phyloP scores from a whole-genome alignment of 192 early-diverging fungal species.

The Dissophora ornata region DNA sequence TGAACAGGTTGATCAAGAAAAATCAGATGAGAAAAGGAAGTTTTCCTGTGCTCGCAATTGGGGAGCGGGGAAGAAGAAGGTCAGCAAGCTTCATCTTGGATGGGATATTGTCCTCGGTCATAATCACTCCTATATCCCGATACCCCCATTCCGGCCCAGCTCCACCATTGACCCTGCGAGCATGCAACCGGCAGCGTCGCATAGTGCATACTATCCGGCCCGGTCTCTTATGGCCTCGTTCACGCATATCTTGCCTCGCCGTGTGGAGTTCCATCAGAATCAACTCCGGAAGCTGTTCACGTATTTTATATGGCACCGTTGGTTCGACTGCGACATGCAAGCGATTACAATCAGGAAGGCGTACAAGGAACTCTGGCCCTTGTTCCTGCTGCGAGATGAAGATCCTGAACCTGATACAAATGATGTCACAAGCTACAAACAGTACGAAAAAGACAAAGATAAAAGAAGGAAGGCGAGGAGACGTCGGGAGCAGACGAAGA shows the following conservation, averaged over 20 bases:
- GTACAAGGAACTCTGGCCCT: constrained; percentile 22
- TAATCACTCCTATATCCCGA: neutral
- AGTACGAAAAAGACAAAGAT: neutral
- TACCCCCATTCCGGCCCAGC: no score
- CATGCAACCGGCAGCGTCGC: neutral
- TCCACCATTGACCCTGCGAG: no score
- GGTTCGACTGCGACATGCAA: constrained; percentile 32
- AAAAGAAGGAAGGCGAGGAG: neutral
- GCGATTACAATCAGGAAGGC: constrained; percentile 25
- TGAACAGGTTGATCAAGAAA: no score
- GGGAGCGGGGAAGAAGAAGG: neutral
- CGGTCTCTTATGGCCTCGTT: constrained; percentile 32
- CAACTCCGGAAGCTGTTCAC: constrained; percentile 27
- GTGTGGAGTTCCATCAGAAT: neutral
- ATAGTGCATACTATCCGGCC: constrained; percentile 12
- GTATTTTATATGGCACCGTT: constrained; percentile 36
- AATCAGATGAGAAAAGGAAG: no score
- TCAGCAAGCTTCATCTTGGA: constrained; percentile 33
- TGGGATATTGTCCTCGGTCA: constrained; percentile 23
- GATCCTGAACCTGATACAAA: neutral
- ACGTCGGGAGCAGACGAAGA: no score
- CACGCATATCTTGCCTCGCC: constrained; percentile 14
- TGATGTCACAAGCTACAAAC: neutral
- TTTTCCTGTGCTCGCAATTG: neutral
- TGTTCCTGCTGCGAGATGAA: constrained; percentile 31